A percentile compares a stretch with the other conserved stretches of the same genome.
Conservation (phyloP, 495 filamentous ascomycete genomes). For the Sporormia fimetaria region DNA sequence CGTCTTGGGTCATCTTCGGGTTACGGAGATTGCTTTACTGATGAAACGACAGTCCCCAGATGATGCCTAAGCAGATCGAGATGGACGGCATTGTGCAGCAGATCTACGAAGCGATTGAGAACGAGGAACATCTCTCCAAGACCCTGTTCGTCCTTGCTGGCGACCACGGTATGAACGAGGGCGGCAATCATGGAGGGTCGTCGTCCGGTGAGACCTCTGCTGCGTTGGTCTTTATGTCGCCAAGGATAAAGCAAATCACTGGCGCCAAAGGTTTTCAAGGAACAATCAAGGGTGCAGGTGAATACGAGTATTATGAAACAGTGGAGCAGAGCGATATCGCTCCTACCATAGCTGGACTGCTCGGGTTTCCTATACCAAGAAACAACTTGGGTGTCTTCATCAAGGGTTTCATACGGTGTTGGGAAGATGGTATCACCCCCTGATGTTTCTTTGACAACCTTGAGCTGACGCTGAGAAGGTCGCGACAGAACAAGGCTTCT, state of each 20-base stretch:
- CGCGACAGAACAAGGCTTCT: slow-evolving; percentile 54
- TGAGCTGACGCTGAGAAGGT: slow-evolving; percentile 30
- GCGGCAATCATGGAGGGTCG: slow-evolving; percentile 92
- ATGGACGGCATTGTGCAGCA: slow-evolving; percentile 77
- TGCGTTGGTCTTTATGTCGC: slow-evolving; percentile 83
- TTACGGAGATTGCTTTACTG: background rate
- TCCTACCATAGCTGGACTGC: slow-evolving; percentile 73
- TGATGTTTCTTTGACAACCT: background rate
- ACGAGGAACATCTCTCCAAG: slow-evolving; percentile 53
- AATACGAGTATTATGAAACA: slow-evolving; percentile 68
- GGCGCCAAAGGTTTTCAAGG: slow-evolving; percentile 34
- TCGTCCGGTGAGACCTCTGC: slow-evolving; percentile 86
- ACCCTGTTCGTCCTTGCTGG: slow-evolving; percentile 81
- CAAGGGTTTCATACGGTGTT: slow-evolving; percentile 62
- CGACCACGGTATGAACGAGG: slow-evolving; percentile 99
- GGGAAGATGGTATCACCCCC: slow-evolving; percentile 44
- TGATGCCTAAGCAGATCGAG: slow-evolving; percentile 84
- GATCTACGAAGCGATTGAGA: slow-evolving; percentile 66
- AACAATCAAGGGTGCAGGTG: slow-evolving; percentile 33
- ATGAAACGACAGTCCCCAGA: slow-evolving; percentile 53
- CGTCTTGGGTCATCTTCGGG: background rate
- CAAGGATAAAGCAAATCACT: slow-evolving; percentile 55
- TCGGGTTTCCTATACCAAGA: slow-evolving; percentile 81
- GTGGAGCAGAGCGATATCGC: slow-evolving; percentile 91
- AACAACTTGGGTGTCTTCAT: slow-evolving; percentile 91